Conservation (phyloP, 31 red algal species). For the Porphyra umbilicalis region DNA sequence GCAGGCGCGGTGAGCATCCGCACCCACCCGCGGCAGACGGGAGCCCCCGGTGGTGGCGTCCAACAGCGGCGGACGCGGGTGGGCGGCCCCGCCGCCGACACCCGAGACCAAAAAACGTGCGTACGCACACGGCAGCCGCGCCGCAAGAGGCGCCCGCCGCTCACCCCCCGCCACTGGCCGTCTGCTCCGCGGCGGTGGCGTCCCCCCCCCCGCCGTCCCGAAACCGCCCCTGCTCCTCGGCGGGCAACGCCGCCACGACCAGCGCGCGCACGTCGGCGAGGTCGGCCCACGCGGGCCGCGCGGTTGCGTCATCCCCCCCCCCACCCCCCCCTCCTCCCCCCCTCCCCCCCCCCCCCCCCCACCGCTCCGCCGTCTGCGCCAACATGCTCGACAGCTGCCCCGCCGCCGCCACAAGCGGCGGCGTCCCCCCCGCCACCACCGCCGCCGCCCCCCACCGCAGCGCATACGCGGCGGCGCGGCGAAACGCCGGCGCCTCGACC, state of each 20-base stretch:
- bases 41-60: too few relatives aligned
- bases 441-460: constrained; percentile 38
- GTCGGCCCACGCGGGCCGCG: not conserved
- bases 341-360: not conserved
- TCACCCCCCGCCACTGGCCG: not conserved
- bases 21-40: too few relatives aligned
- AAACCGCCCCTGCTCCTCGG: not conserved
- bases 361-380: constrained; percentile 27
- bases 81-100: too few relatives aligned
- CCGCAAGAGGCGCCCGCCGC: too few relatives aligned
- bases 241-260: not conserved
- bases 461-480: constrained; percentile 36
- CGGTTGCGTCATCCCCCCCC: not conserved
- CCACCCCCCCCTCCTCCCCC: not conserved
- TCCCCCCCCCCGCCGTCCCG: not conserved
- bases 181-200: not conserved
- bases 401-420: constrained; percentile 30
- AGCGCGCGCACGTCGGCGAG: not conserved
- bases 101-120: too few relatives aligned
- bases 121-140: too few relatives aligned
- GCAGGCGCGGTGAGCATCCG: too few relatives aligned
- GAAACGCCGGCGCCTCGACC: constrained; percentile 19
- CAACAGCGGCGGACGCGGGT: too few relatives aligned
- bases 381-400: constrained; percentile 43
- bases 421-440: constrained; percentile 9